A percentile compares a stretch with the other conserved stretches of the same genome.
Conservation (phyloP, 2,329 filamentous ascomycete genomes). For the Aspergillus sp. region DNA sequence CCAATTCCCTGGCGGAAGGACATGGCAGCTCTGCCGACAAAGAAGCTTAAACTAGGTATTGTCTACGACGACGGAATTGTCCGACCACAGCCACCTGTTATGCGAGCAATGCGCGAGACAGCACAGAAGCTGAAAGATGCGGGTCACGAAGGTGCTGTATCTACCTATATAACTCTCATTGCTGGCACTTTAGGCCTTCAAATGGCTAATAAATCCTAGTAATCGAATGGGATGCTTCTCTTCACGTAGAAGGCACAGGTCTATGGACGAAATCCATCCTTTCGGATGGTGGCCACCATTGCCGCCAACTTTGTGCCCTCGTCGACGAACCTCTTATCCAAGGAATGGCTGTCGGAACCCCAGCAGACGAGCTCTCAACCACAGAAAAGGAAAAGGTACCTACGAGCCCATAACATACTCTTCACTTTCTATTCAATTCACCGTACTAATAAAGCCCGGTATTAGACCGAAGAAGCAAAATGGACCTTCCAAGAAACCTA, state of each 20-base stretch:
- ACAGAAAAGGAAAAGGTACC: conserved; percentile 23
- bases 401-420: background rate
- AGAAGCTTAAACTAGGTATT: conserved; percentile 60
- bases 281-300: conserved; percentile 32
- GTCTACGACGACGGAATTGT: conserved; percentile 61
- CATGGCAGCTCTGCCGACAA: conserved; percentile 18
- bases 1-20: conserved; percentile 29
- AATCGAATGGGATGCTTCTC: conserved; percentile 32
- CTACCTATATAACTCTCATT: background rate
- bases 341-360: conserved; percentile 33
- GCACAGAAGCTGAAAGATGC: conserved; percentile 57
- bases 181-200: background rate
- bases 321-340: conserved; percentile 31
- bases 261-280: conserved; percentile 31
- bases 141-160: conserved; percentile 44
- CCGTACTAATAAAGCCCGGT: background rate
- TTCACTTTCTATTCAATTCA: background rate
- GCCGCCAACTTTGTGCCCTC: conserved; percentile 24
- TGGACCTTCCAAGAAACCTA: conserved; percentile 18
- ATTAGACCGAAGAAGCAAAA: conserved; percentile 23
- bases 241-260: conserved; percentile 22
- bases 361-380: conserved; percentile 21
- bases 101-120: conserved; percentile 52
- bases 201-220: conserved; percentile 11
- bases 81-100: conserved; percentile 59